These are phyloP conservation scores for Incumbomyces delicatus DNA, from an alignment of 2,329 filamentous ascomycete genomes.

Conservation along the genomic window DNA sequence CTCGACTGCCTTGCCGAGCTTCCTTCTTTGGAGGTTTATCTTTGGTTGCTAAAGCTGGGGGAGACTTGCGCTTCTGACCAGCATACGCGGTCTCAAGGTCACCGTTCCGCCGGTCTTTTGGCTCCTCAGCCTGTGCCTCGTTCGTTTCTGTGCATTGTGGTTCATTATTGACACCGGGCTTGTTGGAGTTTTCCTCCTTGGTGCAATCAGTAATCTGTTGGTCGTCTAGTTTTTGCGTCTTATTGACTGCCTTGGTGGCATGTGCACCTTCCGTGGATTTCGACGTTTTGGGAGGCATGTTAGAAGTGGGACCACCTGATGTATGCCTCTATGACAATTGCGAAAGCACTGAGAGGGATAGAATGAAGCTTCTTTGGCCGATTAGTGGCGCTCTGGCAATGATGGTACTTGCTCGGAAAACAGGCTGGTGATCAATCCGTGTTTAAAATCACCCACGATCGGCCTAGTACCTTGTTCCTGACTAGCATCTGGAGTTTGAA, in stretches of 20 bases:
- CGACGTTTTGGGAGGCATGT: conserved; percentile 6
- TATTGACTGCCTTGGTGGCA: conserved; percentile 3
- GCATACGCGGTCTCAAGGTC: conserved; percentile 3
- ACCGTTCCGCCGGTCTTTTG: conserved; percentile 1
- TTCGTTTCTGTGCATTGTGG: neutral
- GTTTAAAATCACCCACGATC: no score
- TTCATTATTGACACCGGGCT: neutral
- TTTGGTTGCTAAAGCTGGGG: conserved; percentile 5
- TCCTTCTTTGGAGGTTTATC: conserved; percentile 7
- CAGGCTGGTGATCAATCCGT: no score
- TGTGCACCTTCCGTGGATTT: neutral
- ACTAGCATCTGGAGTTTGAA: conserved; percentile 1
- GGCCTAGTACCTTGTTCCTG: conserved; percentile 1
- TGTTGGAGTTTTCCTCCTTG: neutral
- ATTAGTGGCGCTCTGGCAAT: no score
- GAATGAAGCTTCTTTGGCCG: neutral
- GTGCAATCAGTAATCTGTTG: neutral
- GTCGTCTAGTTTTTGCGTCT: conserved; percentile 2
- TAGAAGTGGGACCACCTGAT: neutral
- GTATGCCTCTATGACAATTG: neutral
- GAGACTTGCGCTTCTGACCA: conserved; percentile 14
- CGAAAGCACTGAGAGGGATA: neutral
- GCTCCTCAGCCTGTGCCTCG: neutral
- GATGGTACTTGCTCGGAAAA: no score
- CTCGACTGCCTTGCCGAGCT: conserved; percentile 8